A percentile compares a stretch with the other conserved stretches of the same genome.
Conservation (phyloP, 768 basidiomycete species). For the Pisolithus albus region DNA sequence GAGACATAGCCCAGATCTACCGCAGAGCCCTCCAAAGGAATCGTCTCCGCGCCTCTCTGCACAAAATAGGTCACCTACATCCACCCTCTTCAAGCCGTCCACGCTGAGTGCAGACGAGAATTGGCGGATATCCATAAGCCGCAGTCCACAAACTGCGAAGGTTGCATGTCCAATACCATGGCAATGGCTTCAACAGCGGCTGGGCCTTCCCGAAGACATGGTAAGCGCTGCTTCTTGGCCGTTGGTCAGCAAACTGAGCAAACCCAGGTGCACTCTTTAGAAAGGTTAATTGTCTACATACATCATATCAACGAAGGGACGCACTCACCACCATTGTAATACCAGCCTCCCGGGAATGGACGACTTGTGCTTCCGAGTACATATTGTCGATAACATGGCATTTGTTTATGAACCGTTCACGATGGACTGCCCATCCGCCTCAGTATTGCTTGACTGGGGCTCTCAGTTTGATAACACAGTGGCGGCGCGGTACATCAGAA, state of each 20-base stretch:
- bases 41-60: neutral
- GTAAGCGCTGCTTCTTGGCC: slow-evolving; percentile 25
- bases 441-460: slow-evolving; percentile 53
- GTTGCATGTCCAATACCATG: slow-evolving; percentile 28
- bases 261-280: slow-evolving; percentile 22
- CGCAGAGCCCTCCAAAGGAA: neutral
- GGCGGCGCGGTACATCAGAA: slow-evolving; percentile 30
- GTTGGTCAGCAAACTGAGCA: neutral
- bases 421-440: slow-evolving; percentile 38
- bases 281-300: slow-evolving; percentile 16
- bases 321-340: slow-evolving; percentile 1
- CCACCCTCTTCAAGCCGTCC: neutral
- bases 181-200: slow-evolving; percentile 15
- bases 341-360: slow-evolving; percentile 30
- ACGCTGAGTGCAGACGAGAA: slow-evolving; percentile 13
- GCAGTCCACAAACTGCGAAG: slow-evolving; percentile 30
- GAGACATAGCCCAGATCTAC: neutral
- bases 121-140: slow-evolving; percentile 38
- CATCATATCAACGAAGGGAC: neutral
- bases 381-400: slow-evolving; percentile 32
- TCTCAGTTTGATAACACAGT: slow-evolving; percentile 26
- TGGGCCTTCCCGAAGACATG: slow-evolving; percentile 34
- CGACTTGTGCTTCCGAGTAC: slow-evolving; percentile 39
- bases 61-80: slow-evolving; percentile 1
- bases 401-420: slow-evolving; percentile 53